These are phyloP conservation scores for Coemansia sp. DNA, from an alignment of 192 early-diverging fungal genomes.

Conservation along the genomic window DNA sequence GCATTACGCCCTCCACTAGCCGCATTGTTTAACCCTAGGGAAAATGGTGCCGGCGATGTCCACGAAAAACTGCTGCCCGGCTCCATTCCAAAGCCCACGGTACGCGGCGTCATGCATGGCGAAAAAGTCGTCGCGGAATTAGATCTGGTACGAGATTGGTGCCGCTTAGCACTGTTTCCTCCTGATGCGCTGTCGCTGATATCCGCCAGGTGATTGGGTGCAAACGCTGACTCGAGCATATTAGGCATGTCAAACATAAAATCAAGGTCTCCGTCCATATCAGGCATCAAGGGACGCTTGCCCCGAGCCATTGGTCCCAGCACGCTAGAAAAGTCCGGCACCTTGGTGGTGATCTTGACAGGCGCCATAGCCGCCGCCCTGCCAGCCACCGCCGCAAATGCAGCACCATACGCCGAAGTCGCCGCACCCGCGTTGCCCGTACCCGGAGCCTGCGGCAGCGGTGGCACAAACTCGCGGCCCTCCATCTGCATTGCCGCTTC, in stretches of 20 bases:
- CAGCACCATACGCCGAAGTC: too few relatives aligned
- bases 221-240: constrained; percentile 28
- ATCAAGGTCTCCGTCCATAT: constrained; percentile 25
- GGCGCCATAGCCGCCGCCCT: constrained; percentile 21
- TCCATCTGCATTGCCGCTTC: too few relatives aligned
- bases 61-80: constrained; percentile 1
- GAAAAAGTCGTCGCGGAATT: constrained; percentile 14
- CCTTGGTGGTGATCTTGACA: constrained; percentile 38
- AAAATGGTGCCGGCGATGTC: neutral
- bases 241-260: constrained; percentile 30
- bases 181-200: neutral
- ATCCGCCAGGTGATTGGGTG: neutral
- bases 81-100: neutral
- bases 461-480: too few relatives aligned
- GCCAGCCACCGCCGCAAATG: neutral
- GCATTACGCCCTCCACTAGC: neutral
- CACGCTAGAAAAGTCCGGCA: constrained; percentile 47
- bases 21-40: too few relatives aligned
- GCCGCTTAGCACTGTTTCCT: neutral
- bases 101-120: constrained; percentile 23
- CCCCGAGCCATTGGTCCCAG: neutral
- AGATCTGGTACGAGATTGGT: constrained; percentile 10
- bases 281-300: neutral
- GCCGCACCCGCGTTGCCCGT: too few relatives aligned
- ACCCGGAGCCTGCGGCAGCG: neutral